Evolutionary conservation across 805 yeast genomes (phyloP), one percentile per base, ranked within the genome.

Genomic region (Barnettozyma sp.): DNA sequence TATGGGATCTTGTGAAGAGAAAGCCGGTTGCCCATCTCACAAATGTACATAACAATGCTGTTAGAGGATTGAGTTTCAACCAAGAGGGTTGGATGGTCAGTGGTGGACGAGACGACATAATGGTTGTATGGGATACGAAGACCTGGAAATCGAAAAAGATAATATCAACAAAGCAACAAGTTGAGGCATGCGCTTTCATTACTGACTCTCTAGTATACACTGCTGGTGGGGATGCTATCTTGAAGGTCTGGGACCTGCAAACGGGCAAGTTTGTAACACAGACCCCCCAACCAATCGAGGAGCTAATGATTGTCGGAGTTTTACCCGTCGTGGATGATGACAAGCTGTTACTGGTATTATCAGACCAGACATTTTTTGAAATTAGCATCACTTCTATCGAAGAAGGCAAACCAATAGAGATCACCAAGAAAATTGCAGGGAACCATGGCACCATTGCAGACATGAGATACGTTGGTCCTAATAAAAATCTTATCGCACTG

Each of bases 361-460:
- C 95, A 24, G 98, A 92, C 61, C 97, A 92, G 60, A 81, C 96
- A 0, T 59, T 92, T 12, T 66, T 70, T 19, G 65, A 73, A 44
- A 54, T 78, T 17, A 67, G 68, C 27, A 42, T 65, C 2, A 51
- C 54, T 28, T 19, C 49, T 4, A 44, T 61, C 12, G 52, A 55
- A 24, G 50, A 53, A 4, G 48, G 50, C 4, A 51, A 50, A 7
- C 47, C 46, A 19, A 54, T 82, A n/a, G 67, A 70, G 14, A 54
- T 71, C 2, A 49, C 58, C 7, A 65, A 77, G 37, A 69, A 75
- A 27, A 67, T 87, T 47, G 92, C 96, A 1, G 97, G 97, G 47
- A 87, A 87, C 58, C 95, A 90, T 60, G 97, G 97, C 39, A 90
- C 92, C 18, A 78, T 92, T 49, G 95, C 96, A 3, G 97, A 90